A percentile compares a stretch with the other conserved stretches of the same genome.
Conservation (phyloP, 2,329 filamentous ascomycete species). For the Pyricularia sp. region DNA sequence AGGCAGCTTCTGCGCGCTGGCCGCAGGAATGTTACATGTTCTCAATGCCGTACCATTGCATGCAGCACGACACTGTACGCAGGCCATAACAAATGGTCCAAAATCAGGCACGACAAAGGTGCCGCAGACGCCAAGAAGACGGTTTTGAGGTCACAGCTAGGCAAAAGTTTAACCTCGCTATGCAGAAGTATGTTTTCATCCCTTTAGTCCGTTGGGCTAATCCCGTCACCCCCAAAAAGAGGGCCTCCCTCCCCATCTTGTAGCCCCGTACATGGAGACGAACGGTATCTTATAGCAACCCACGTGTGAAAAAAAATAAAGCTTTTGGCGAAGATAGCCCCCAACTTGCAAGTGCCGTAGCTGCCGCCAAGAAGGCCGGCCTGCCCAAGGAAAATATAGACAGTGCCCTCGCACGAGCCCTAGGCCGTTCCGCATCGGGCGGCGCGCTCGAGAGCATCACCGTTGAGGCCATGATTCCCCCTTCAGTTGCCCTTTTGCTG, state of each 20-base stretch:
- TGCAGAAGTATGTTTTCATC: constrained; percentile 44
- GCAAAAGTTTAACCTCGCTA: constrained; percentile 53
- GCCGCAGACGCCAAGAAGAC: constrained; percentile 72
- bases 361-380: constrained; percentile 68
- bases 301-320: constrained; percentile 1
- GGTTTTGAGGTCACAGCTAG: constrained; percentile 50
- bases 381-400: constrained; percentile 74
- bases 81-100: constrained; percentile 89
- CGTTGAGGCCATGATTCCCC: constrained; percentile 69
- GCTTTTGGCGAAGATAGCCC: constrained; percentile 63
- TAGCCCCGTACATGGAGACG: neutral
- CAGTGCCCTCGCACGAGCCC: constrained; percentile 72
- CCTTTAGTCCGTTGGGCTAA: neutral
- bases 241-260: neutral
- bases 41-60: constrained; percentile 34
- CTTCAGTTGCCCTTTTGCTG: constrained; percentile 65
- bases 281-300: neutral
- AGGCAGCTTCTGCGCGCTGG: neutral
- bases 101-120: constrained; percentile 90
- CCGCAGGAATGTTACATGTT: neutral
- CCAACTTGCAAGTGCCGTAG: constrained; percentile 56
- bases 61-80: constrained; percentile 34
- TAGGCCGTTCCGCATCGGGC: constrained; percentile 67
- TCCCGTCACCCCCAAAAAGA: neutral
- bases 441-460: constrained; percentile 62